Conservation (phyloP, 805 yeast species). For the Candida schatavii region DNA sequence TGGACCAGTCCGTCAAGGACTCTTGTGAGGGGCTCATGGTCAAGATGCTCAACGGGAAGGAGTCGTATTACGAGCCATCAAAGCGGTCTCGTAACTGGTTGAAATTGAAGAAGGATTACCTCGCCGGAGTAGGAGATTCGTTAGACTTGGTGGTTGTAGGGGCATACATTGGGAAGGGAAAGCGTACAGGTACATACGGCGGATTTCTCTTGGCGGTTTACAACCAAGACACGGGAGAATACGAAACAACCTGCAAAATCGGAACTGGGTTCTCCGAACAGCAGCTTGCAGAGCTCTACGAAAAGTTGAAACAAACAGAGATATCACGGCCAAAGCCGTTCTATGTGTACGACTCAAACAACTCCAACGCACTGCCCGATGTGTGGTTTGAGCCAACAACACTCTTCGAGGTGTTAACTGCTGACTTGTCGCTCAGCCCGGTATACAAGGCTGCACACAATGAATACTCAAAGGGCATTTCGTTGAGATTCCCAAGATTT, state of each 20-base stretch:
- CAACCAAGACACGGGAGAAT: slow-evolving; percentile 87
- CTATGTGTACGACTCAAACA: slow-evolving; percentile 57
- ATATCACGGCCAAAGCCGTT: slow-evolving; percentile 62
- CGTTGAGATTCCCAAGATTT: slow-evolving; percentile 86
- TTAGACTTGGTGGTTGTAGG: slow-evolving; percentile 91
- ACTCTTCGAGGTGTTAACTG: slow-evolving; percentile 86
- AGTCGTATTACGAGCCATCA: slow-evolving; percentile 88
- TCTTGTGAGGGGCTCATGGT: slow-evolving; percentile 97
- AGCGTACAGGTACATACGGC: slow-evolving; percentile 92
- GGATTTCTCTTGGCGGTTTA: slow-evolving; percentile 90
- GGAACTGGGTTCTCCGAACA: slow-evolving; percentile 97
- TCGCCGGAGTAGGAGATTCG: slow-evolving; percentile 95
- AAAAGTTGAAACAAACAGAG: slow-evolving; percentile 64
- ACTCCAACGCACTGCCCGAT: slow-evolving; percentile 74
- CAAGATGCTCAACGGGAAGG: slow-evolving; percentile 76
- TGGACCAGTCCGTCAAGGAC: slow-evolving; percentile 86
- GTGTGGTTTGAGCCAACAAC: slow-evolving; percentile 90
- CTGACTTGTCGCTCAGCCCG: slow-evolving; percentile 87
- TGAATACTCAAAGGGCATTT: slow-evolving; percentile 76
- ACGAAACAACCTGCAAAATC: slow-evolving; percentile 92
- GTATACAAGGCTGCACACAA: slow-evolving; percentile 80
- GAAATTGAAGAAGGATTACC: slow-evolving; percentile 89
- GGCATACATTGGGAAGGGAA: slow-evolving; percentile 90
- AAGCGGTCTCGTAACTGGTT: slow-evolving; percentile 95
- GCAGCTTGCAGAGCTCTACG: slow-evolving; percentile 58